A percentile compares a stretch with the other conserved stretches of the same genome.
phyloP scores from a whole-genome alignment of 208 protist genomes.

The Vickermania ingenoplastis region DNA sequence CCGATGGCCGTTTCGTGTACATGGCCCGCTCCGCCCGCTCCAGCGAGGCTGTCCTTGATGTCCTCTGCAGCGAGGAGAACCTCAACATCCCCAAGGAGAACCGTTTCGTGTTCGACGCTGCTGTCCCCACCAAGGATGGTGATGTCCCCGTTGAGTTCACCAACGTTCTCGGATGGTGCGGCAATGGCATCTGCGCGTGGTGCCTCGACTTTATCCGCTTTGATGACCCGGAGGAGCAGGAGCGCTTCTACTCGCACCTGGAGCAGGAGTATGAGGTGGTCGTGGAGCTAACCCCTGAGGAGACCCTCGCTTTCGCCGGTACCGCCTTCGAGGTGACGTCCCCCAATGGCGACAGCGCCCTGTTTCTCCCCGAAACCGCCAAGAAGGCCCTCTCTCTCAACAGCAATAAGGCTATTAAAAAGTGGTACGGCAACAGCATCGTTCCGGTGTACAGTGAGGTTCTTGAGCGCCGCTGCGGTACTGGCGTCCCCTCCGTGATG shows the following conservation, averaged over 20 bases:
- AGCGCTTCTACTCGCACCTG: constrained; percentile 13
- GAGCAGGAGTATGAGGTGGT: constrained; percentile 6
- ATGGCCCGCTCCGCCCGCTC: constrained; percentile 45
- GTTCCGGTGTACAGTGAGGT: constrained; percentile 3
- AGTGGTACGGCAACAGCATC: constrained; percentile 14
- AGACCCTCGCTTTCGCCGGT: constrained; percentile 11
- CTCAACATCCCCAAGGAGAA: constrained; percentile 58
- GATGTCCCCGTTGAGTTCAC: constrained; percentile 6
- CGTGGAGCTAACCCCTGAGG: constrained; percentile 8
- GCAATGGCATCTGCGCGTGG: constrained; percentile 19
- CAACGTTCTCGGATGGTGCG: constrained; percentile 20
- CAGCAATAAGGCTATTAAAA: constrained; percentile 5
- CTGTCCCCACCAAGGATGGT: neutral
- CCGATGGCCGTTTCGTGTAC: constrained; percentile 58
- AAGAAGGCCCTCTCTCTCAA: constrained; percentile 7
- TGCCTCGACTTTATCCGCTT: constrained; percentile 15
- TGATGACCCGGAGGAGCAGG: constrained; percentile 8
- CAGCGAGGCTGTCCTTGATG: constrained; percentile 44
- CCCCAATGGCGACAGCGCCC: neutral
- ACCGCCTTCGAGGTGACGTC: constrained; percentile 13
- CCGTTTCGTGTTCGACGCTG: constrained; percentile 40
- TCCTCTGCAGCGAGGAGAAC: constrained; percentile 48
- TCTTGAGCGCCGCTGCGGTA: constrained; percentile 10
- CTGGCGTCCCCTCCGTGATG: constrained; percentile 9
- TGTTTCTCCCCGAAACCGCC: constrained; percentile 13